A percentile compares a stretch with the other conserved stretches of the same genome.
Evolutionary conservation across 164 flowering plant species (phyloP).

Genomic region (Brasenia schreberi): DNA sequence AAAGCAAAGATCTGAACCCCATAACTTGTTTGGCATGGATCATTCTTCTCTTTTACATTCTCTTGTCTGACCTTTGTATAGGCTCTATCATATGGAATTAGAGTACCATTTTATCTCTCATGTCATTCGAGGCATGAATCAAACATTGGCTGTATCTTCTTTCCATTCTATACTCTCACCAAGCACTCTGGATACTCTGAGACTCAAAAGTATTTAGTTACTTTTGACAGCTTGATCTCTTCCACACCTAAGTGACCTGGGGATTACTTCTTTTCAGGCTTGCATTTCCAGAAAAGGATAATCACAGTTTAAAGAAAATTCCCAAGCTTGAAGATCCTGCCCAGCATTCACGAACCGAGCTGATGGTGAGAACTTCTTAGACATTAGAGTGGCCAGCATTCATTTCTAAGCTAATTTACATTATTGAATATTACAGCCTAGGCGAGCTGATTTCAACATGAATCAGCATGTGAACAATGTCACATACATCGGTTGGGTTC

Average conservation of each 20-base stretch:
- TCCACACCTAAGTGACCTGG: not conserved
- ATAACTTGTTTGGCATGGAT: no score
- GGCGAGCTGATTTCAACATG: conserved; percentile 97
- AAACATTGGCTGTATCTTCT: no score
- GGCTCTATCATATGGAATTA: no score
- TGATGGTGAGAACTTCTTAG: conserved; percentile 32
- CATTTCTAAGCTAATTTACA: not conserved
- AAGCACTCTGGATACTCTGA: no score
- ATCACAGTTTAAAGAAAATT: conserved; percentile 54
- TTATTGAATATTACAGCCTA: conserved; percentile 47
- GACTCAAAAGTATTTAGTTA: no score
- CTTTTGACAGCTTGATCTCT: no score
- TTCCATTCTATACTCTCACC: no score
- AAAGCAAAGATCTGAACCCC: no score
- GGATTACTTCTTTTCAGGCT: conserved; percentile 23
- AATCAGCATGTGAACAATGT: conserved; percentile 97
- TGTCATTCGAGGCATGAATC: no score
- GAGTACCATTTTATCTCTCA: no score
- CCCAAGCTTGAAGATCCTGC: conserved; percentile 68
- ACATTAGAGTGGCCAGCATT: not conserved
- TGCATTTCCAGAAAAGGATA: conserved; percentile 64
- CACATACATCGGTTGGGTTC: conserved; percentile 93
- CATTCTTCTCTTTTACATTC: no score
- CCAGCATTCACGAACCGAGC: conserved; percentile 36
- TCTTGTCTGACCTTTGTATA: no score